Base-by-base conservation (phyloP, 1,284 basidiomycete genomes). In the Phylloporus sp. region DNA sequence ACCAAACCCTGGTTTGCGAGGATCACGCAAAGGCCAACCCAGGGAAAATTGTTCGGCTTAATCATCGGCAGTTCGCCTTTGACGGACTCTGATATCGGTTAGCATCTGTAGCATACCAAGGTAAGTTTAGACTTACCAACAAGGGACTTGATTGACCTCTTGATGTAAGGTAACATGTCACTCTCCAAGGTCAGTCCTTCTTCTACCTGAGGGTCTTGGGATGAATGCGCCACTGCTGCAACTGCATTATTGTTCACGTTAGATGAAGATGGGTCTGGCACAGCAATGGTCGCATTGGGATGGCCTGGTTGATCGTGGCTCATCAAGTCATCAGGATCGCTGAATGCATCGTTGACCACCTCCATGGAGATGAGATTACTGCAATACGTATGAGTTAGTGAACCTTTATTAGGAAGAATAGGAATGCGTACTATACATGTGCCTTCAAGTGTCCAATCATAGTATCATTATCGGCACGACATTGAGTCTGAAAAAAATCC, bases 401-500 rank as follows among this genome's bases (percentile, higher is more conserved):
- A 53, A 11, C 27, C 25, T 15, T 15, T 27, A 53, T 17, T 29
- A 25, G 14, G 25, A 53, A 27, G 7, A 25, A 53, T 14, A 53
- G 8, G 52, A 27, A 41, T 41, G 29, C 52, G 15, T 27, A 53
- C 52, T 53, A 53, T 53, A 53, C 27, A 23, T 53, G 52, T 29
- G 27, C 52, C 52, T 53, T 53, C 25, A 53, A 27, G 23, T 53
- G 52, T 15, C 41, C 60, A 23, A 70, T 68, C 5, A 70, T 61
- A 10, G 63, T 25, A 41, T 70, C 53, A 14, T 39, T 43, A 45
- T 62, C 41, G 7, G 68, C 59, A 52, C 35, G 32, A 37, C 63
- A 68, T 11, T 10, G 41, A 15, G 43, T 62, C 53, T 59, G 56
- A 37, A 58, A 69, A 47, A 69, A 69, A 15, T 53, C 52, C n/a